phyloP scores from a whole-genome alignment of 2,329 filamentous ascomycete genomes.

The Cercospora sp. region DNA sequence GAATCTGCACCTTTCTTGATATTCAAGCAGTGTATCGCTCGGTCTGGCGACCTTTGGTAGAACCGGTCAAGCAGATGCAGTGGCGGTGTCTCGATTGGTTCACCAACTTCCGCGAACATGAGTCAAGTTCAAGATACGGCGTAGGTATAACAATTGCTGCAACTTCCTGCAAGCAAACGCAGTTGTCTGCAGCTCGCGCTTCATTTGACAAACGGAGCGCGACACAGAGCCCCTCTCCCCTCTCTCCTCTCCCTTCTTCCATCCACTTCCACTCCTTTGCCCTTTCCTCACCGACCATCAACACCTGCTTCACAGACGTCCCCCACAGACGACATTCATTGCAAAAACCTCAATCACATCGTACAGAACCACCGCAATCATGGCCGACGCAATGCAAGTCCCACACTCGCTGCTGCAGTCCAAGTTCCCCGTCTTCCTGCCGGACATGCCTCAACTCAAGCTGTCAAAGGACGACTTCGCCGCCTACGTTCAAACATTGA shows the following conservation, averaged over 20 bases:
- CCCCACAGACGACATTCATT: background rate
- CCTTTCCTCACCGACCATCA: background rate
- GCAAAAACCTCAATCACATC: background rate
- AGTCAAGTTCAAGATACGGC: background rate
- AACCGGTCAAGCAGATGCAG: background rate
- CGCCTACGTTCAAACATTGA: constrained; percentile 15
- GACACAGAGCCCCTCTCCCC: background rate
- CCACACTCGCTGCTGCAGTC: constrained; percentile 23
- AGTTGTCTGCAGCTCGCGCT: background rate
- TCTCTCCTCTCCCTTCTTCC: background rate
- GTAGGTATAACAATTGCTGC: background rate
- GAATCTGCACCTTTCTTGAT: background rate
- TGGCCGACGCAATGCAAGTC: constrained; percentile 1
- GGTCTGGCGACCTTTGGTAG: background rate
- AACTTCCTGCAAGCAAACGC: background rate
- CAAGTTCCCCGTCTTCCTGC: constrained; percentile 28
- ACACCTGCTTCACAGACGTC: background rate
- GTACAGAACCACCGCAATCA: background rate
- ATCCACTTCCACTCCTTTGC: background rate
- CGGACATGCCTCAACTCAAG: constrained; percentile 27
- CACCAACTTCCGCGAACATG: background rate
- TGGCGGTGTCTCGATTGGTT: constrained; percentile 4
- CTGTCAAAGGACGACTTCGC: constrained; percentile 22
- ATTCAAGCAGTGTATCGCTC: background rate
- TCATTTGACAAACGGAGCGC: background rate